These are phyloP conservation scores for Chlamydomonas urium DNA, from an alignment of 139 green algal species.

Conservation along the genomic window DNA sequence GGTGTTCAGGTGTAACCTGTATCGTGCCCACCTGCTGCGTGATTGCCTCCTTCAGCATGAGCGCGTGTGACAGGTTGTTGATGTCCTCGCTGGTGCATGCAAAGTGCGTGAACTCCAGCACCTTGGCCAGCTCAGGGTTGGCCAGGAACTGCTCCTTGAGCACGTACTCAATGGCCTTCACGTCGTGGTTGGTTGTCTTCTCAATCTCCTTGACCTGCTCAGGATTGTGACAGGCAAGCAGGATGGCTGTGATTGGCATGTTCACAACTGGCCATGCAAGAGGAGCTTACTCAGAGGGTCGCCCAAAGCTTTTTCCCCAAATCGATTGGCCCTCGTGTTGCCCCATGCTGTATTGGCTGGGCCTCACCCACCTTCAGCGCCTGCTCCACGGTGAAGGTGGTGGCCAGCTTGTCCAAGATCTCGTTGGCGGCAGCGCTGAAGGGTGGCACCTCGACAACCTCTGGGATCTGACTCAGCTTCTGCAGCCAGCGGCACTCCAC, in stretches of 20 bases:
- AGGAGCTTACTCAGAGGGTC: too few relatives aligned
- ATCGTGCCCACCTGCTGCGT: constrained; percentile 48
- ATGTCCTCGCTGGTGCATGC: constrained; percentile 97
- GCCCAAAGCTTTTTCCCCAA: too few relatives aligned
- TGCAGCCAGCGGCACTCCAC: constrained; percentile 97
- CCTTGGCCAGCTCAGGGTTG: constrained; percentile 54
- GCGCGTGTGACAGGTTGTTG: constrained; percentile 97
- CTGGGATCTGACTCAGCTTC: constrained; percentile 69
- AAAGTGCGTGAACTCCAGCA: constrained; percentile 98
- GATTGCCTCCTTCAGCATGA: constrained; percentile 92
- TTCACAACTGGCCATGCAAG: too few relatives aligned
- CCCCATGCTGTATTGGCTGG: too few relatives aligned
- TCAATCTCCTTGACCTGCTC: constrained; percentile 87
- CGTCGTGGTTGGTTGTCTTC: constrained; percentile 97
- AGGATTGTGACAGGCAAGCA: too few relatives aligned
- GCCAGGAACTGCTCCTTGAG: constrained; percentile 77
- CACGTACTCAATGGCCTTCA: constrained; percentile 99
- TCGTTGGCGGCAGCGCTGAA: constrained; percentile 70
- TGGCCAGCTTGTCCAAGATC: constrained; percentile 75
- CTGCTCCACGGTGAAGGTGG: constrained; percentile 65
- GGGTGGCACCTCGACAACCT: constrained; percentile 74
- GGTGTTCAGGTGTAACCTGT: too few relatives aligned
- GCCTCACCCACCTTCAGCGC: constrained; percentile 53
- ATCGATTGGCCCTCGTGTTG: too few relatives aligned
- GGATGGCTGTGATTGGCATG: too few relatives aligned